Percentiles rank a stretch among this genome's conserved stretches.
These are phyloP conservation scores for Lunularia cruciata DNA, from an alignment of 225 moss, liverwort and hornwort genomes.

Conservation along the genomic window DNA sequence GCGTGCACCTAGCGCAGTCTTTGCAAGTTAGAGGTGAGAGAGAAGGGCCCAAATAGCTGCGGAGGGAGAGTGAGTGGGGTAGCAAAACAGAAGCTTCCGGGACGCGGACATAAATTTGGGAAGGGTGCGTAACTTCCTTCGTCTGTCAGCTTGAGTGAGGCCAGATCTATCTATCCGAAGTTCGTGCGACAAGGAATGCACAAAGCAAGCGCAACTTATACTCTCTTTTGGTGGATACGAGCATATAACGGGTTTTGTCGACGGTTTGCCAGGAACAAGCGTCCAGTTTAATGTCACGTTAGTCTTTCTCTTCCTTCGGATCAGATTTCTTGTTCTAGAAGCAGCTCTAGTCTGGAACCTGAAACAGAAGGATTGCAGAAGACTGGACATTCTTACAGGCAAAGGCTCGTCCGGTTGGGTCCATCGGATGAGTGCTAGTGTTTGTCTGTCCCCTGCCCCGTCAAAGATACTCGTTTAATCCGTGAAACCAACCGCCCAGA, in stretches of 20 bases:
- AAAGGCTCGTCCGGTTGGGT: background rate
- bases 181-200: background rate
- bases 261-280: background rate
- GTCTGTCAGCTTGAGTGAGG: slow-evolving; percentile 9
- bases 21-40: background rate
- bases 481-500: background rate
- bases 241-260: background rate
- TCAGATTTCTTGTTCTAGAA: background rate
- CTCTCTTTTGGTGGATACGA: too few relatives aligned
- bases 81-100: background rate
- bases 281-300: background rate
- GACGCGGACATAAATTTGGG: background rate
- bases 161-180: background rate
- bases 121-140: background rate
- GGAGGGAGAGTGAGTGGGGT: background rate
- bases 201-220: background rate
- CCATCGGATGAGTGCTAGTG: too few relatives aligned
- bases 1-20: slow-evolving; percentile 8
- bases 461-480: background rate
- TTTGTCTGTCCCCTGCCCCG: background rate
- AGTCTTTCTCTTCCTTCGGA: background rate
- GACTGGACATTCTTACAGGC: background rate
- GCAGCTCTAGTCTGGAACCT: background rate
- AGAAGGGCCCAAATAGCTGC: background rate
- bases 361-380: background rate